phyloP scores from a whole-genome alignment of 768 basidiomycete genomes.

The Lactarius indigo region DNA sequence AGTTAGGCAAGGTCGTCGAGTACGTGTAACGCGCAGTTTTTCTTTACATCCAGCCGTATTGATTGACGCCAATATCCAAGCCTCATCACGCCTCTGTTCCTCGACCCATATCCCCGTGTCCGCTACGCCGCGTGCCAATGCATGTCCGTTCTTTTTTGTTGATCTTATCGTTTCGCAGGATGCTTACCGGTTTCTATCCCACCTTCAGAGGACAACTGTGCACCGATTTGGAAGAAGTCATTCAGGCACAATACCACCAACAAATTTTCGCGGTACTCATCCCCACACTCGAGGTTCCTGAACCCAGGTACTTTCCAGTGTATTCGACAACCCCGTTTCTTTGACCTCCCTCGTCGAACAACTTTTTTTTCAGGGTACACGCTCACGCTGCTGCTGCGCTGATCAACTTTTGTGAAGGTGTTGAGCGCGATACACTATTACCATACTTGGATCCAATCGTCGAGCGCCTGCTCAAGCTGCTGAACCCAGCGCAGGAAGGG shows the following conservation, averaged over 20 bases:
- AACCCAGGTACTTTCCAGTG: constrained; percentile 51
- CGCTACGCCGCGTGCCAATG: constrained; percentile 83
- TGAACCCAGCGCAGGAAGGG: constrained; percentile 45
- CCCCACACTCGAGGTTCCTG: constrained; percentile 69
- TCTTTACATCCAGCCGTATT: neutral
- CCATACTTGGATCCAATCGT: constrained; percentile 82
- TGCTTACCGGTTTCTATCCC: constrained; percentile 2
- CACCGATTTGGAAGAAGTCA: constrained; percentile 81
- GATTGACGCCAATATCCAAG: constrained; percentile 34
- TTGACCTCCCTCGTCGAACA: constrained; percentile 3
- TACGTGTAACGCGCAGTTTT: constrained; percentile 36
- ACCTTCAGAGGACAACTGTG: constrained; percentile 76
- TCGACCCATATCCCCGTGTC: constrained; percentile 72
- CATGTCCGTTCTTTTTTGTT: constrained; percentile 45
- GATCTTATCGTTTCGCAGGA: neutral
- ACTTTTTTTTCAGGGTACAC: constrained; percentile 55
- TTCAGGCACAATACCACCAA: constrained; percentile 67
- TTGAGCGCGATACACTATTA: constrained; percentile 64
- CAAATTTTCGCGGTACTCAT: constrained; percentile 70
- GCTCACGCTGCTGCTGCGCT: constrained; percentile 84
- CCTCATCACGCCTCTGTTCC: constrained; percentile 72
- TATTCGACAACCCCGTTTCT: neutral
- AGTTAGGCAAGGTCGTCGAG: constrained; percentile 80
- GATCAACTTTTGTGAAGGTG: constrained; percentile 90
- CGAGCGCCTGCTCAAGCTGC: constrained; percentile 61